Percentiles rank a stretch among this genome's conserved stretches.
phyloP scores from a whole-genome alignment of 331 rosid genomes.

The Ulmus americana region DNA sequence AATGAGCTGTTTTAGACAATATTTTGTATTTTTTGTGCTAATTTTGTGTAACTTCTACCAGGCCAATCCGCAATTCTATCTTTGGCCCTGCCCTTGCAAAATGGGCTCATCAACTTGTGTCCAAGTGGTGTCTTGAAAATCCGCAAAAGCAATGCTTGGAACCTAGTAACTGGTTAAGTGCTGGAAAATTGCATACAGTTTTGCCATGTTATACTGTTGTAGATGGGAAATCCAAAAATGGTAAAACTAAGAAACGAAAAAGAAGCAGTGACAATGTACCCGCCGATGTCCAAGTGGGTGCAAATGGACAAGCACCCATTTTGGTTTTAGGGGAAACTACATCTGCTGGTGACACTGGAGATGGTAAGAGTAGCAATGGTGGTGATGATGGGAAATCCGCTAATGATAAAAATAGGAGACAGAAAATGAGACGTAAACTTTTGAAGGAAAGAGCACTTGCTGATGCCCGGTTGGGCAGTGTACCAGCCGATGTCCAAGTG shows the following conservation, averaged over 20 bases:
- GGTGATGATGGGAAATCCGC: background rate
- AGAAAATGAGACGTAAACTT: background rate
- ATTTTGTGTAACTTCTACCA: conserved; percentile 10
- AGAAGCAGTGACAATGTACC: background rate
- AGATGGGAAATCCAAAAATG: background rate
- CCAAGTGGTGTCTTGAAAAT: conserved; percentile 8
- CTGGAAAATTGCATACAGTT: background rate
- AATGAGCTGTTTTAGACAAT: background rate
- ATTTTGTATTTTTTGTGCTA: background rate
- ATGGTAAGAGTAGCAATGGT: background rate
- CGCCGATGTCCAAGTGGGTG: background rate
- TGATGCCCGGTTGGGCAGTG: background rate
- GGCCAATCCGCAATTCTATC: conserved; percentile 17
- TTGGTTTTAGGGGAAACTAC: background rate
- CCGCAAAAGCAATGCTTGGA: background rate
- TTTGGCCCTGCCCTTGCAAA: conserved; percentile 21
- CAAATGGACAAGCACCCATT: background rate
- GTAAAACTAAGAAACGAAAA: conserved; percentile 1
- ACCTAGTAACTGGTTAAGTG: background rate
- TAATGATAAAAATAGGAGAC: background rate
- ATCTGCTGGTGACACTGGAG: background rate
- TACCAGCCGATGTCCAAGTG: background rate
- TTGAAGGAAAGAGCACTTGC: background rate
- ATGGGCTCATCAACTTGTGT: conserved; percentile 19
- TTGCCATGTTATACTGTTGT: background rate